Base-by-base conservation (phyloP, 1,139 yeast species). In the Lodderomyces margitis region DNA sequence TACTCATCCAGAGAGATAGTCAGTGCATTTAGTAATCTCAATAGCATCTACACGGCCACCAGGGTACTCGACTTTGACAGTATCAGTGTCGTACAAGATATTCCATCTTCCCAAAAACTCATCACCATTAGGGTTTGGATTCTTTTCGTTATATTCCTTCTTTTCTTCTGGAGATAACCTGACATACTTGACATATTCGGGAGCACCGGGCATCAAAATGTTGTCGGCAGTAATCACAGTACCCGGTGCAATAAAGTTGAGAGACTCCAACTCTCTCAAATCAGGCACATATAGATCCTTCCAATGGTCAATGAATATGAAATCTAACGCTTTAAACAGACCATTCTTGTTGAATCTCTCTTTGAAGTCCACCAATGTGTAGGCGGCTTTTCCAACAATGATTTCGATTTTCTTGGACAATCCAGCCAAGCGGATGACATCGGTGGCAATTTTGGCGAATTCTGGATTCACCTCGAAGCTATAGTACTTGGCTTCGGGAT, bases 261-360 rank as follows among this genome's bases (percentile, higher is more conserved):
- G 46, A 0, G 74, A 52, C 46, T 74, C 80, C 38, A 72, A 49
- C 2, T 70, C 62, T 31, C 78, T 53, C 32, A 74, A 55, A 46
- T 74, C 78, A 1, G 75, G 68, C 8, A 70, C 61, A 45, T 72
- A 75, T 34, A 54, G 40, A 17, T 58, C 60, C 46, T 68, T 67
- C 52, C 59, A 57, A 48, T 74, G 79, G 51, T 74, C 76, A 40
- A 75, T 59, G 45, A 74, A 66, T 2, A 69, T 52, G 36, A 72
- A 57, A 41, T 70, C 76, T 11, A 64, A 51, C 0, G 61, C 48
- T 4, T 45, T 44, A 27, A 47, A 46, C 14, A 41, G 20, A 6
- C 42, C 31, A 7, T 41, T 35, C 7, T 33, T 20, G 5, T 43
- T 41, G 24, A 61, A 46, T 10, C 45, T 37, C 9, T 53, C 50